Evolutionary conservation across 176 grass and related monocot genomes (phyloP).

Genomic region (Triticum monococcum): DNA sequence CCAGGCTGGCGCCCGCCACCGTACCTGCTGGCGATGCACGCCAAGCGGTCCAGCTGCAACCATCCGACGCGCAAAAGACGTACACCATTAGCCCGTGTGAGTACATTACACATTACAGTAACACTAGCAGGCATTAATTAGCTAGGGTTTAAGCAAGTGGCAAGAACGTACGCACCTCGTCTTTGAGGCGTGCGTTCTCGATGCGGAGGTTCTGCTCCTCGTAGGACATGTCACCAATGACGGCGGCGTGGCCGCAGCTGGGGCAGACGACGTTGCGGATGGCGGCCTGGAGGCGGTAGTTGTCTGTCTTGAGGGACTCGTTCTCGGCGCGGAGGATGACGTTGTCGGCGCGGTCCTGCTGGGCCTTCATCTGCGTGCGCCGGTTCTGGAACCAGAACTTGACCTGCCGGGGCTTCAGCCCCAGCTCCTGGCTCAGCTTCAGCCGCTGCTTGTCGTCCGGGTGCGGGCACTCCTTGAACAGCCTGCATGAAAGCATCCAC

Average conservation of each 20-base stretch:
- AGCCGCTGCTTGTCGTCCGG: conserved; percentile 97
- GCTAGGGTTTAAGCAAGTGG: conserved; percentile 8
- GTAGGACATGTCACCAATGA: conserved; percentile 84
- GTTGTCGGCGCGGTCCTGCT: conserved; percentile 92
- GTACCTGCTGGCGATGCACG: conserved; percentile 70
- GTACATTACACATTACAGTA: background rate
- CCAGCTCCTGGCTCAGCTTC: conserved; percentile 94
- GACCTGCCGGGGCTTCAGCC: conserved; percentile 87
- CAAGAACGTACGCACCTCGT: conserved; percentile 52
- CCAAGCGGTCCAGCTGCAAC: conserved; percentile 80
- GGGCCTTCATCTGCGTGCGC: conserved; percentile 98
- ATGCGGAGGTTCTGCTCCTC: conserved; percentile 94
- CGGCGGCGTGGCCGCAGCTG: conserved; percentile 83
- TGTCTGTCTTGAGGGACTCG: conserved; percentile 87
- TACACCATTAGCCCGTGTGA: background rate
- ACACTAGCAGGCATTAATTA: background rate
- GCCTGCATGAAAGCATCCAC: conserved; percentile 26
- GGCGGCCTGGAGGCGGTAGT: conserved; percentile 85
- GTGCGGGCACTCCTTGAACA: conserved; percentile 99
- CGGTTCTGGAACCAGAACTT: conserved; percentile 99
- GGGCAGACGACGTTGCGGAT: conserved; percentile 91
- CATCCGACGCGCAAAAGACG: background rate
- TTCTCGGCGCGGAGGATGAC: conserved; percentile 81
- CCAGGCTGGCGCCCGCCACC: conserved; percentile 39
- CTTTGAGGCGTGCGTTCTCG: conserved; percentile 91